A percentile compares a stretch with the other conserved stretches of the same genome.
Evolutionary conservation across 2,329 filamentous ascomycete species (phyloP).

Genomic region (Alternaria rosae): DNA sequence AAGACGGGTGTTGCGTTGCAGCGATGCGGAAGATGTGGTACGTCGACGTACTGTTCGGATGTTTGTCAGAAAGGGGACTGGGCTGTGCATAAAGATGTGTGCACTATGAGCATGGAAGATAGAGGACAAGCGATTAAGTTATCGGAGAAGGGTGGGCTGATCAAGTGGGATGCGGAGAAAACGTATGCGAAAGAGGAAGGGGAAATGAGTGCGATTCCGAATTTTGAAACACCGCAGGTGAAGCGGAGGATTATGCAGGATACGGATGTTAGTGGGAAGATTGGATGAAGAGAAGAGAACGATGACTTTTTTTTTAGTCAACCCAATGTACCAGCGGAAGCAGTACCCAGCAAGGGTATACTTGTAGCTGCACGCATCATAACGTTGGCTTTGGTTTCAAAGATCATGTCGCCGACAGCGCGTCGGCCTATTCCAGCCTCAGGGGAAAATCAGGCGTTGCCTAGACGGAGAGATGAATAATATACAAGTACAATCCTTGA

Average conservation of each 20-base stretch:
- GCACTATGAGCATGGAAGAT: conserved; percentile 30
- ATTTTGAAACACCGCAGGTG: conserved; percentile 19
- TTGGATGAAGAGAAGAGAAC: background rate
- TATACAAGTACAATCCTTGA: background rate
- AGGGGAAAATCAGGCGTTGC: background rate
- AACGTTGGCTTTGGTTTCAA: too few species aligned
- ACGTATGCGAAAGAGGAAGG: conserved; percentile 19
- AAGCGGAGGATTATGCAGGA: background rate
- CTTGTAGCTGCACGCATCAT: too few species aligned
- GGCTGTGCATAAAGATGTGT: conserved; percentile 33
- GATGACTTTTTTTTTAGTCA: too few species aligned
- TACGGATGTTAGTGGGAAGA: background rate
- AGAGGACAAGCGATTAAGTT: conserved; percentile 30
- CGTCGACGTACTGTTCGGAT: conserved; percentile 29
- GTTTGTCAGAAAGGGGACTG: conserved; percentile 30
- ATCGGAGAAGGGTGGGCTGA: conserved; percentile 28
- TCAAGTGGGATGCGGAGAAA: conserved; percentile 27
- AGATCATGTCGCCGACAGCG: too few species aligned
- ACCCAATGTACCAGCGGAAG: too few species aligned
- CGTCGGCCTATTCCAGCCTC: background rate
- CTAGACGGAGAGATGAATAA: background rate
- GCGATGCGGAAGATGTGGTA: conserved; percentile 32
- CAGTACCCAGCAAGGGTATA: too few species aligned
- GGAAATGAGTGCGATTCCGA: conserved; percentile 27
- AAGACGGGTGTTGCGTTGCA: conserved; percentile 9